Percentiles rank a stretch among this genome's conserved stretches.
These are phyloP conservation scores for Blastobotrys aristatus DNA, from an alignment of 1,139 yeast species.

Conservation along the genomic window DNA sequence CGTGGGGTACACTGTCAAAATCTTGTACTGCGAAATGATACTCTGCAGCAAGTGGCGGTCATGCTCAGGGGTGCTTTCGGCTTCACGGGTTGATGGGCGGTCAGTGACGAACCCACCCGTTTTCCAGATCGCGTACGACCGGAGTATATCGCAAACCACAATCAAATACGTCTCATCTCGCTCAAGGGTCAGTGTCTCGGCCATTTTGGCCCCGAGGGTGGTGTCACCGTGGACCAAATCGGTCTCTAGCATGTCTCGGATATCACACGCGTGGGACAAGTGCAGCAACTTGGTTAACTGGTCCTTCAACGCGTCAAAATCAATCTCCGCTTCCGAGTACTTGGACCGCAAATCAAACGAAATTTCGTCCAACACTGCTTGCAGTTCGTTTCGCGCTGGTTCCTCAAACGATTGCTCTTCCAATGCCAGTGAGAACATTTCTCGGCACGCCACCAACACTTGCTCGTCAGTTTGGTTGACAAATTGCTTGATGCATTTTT, in stretches of 20 bases:
- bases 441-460: constrained; percentile 22
- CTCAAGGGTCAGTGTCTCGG: not conserved
- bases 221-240: constrained; percentile 12
- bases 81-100: not conserved
- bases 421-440: constrained; percentile 18
- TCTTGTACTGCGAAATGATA: constrained; percentile 7
- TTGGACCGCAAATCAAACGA: constrained; percentile 19
- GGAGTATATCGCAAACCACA: constrained; percentile 14
- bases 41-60: constrained; percentile 3
- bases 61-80: constrained; percentile 2
- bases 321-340: constrained; percentile 11
- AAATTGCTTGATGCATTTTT: constrained; percentile 25
- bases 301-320: constrained; percentile 13
- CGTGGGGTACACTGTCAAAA: constrained; percentile 8
- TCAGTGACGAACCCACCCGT: constrained; percentile 17
- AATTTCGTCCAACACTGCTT: constrained; percentile 20
- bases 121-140: constrained; percentile 25
- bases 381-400: constrained; percentile 16
- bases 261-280: constrained; percentile 19
- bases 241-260: constrained; percentile 18
- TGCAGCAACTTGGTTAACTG: constrained; percentile 19
- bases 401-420: constrained; percentile 19
- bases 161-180: constrained; percentile 1
- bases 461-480: constrained; percentile 17
- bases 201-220: not conserved